Evolutionary conservation across 371 early-diverging fungal genomes (phyloP), one percentile per base, ranked within the genome.

Genomic region (Lichtheimia hyalospora): DNA sequence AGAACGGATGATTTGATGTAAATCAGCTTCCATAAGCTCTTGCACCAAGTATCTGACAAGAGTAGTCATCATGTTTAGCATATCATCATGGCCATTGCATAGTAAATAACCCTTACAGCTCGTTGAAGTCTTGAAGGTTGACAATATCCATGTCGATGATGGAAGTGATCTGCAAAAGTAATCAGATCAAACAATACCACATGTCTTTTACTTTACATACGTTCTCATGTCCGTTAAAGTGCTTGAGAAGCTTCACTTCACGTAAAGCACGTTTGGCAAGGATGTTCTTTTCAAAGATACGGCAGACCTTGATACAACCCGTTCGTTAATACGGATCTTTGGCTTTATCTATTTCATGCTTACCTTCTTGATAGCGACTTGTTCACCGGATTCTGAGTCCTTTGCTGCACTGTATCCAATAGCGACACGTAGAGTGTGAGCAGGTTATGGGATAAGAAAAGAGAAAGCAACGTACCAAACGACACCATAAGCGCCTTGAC

Each of bases 21-120:
- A 83, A 75, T 98, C 98, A 42, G 99, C 97, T 70, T 99, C 99
- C 99, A 99, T 99, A 51, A 99, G 77, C 72, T 94, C 96, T 74
- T 96, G 91, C 16, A 92, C 88, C 64, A 94, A 76, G 66, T 93
- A 89, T 52, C 89, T 88, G 63, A n/a, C 16, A 34, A 2, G 14
- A 34, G 10, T 49, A n/a, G 7, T 16, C 34, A 34, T 16, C 34
- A 34, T 34, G 34, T 34, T 34, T 21, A 12, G 2, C 28, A 23
- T 27, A 3, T 12, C 10, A 10, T 1, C 10, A 1, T 34, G 5
- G 10, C 10, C 34, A 34, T 34, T 34, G 10, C 34, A 34, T 34
- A 6, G 10, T 34, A 34, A 34, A 5, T 1, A 7, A 34, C 10
- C 34, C 65, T 67, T 88, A 93, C 89, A 96, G 87, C 74, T 96